Evolutionary conservation across 768 basidiomycete species (phyloP).

Genomic region (Calocybe indica): DNA sequence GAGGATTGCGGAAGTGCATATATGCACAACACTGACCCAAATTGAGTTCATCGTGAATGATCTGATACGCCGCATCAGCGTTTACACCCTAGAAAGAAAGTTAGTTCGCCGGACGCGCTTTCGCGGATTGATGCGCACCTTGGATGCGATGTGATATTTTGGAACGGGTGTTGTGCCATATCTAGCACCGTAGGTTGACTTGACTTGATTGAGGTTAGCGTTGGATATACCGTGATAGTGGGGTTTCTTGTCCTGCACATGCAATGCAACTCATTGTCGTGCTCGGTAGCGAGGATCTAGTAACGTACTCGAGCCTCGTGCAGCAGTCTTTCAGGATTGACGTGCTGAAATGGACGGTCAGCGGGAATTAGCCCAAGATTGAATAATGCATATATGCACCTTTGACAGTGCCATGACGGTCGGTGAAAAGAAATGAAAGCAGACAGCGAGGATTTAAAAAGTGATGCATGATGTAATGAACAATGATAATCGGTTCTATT

Average conservation of each 20-base stretch:
- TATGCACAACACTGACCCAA: constrained; percentile 37
- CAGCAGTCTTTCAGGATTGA: constrained; percentile 65
- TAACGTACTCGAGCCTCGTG: constrained; percentile 43
- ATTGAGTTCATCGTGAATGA: constrained; percentile 55
- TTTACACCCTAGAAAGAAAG: constrained; percentile 39
- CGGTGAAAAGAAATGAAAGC: constrained; percentile 9
- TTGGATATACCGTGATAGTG: constrained; percentile 29
- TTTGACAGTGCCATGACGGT: constrained; percentile 55
- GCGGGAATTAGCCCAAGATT: neutral
- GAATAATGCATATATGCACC: constrained; percentile 19
- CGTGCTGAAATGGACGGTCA: constrained; percentile 35
- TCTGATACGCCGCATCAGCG: constrained; percentile 49
- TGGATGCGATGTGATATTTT: constrained; percentile 59
- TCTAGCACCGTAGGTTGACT: constrained; percentile 52
- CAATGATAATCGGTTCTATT: neutral
- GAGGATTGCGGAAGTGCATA: constrained; percentile 2
- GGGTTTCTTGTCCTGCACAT: constrained; percentile 40
- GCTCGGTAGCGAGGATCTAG: constrained; percentile 1
- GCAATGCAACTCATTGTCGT: constrained; percentile 1
- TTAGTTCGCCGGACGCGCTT: neutral
- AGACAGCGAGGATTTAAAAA: neutral
- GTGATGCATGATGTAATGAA: constrained; percentile 1
- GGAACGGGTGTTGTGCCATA: constrained; percentile 67
- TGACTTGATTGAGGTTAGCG: constrained; percentile 21
- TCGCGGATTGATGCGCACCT: constrained; percentile 23